Percentiles rank a stretch among this genome's conserved stretches.
phyloP scores from a whole-genome alignment of 495 filamentous ascomycete genomes.

The Xylaria castorea region DNA sequence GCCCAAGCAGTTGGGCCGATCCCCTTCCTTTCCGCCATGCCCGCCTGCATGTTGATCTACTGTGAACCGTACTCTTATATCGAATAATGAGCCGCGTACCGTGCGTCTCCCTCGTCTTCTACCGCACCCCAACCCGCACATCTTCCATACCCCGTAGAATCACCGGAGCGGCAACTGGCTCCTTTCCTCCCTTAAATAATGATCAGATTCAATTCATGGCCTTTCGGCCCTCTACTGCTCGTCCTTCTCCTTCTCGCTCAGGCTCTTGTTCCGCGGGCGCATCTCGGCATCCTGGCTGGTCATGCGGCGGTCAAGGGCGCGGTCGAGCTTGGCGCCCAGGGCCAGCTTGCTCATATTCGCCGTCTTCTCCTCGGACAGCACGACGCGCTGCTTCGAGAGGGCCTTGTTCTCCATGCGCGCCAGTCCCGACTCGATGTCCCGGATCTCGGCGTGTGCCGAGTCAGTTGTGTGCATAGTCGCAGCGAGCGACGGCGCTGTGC shows the following conservation, averaged over 20 bases:
- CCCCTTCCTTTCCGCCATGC: not conserved
- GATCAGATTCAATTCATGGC: not conserved
- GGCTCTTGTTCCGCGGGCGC: slow-evolving; percentile 57
- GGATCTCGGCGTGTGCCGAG: slow-evolving; percentile 75
- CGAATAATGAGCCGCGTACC: not conserved
- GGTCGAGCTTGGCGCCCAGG: slow-evolving; percentile 90
- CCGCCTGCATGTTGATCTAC: not conserved
- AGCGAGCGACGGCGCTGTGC: slow-evolving; percentile 73
- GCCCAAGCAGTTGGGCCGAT: not conserved
- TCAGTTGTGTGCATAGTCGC: slow-evolving; percentile 64
- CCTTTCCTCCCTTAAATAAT: not conserved
- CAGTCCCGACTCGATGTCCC: slow-evolving; percentile 79
- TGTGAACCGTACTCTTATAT: not conserved
- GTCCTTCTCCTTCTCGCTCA: slow-evolving; percentile 47
- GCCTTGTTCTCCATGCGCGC: slow-evolving; percentile 92
- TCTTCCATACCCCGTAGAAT: not conserved
- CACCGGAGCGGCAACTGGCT: not conserved
- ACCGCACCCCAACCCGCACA: not conserved
- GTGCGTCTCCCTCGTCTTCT: not conserved
- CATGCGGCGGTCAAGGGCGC: slow-evolving; percentile 89
- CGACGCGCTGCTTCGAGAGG: slow-evolving; percentile 82
- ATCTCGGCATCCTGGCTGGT: slow-evolving; percentile 89
- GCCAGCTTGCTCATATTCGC: slow-evolving; percentile 89
- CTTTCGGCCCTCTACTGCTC: slow-evolving; percentile 25
- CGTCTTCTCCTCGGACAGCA: slow-evolving; percentile 79